These are phyloP conservation scores for Fusarium secorum DNA, from an alignment of 2,329 filamentous ascomycete genomes.

Conservation along the genomic window DNA sequence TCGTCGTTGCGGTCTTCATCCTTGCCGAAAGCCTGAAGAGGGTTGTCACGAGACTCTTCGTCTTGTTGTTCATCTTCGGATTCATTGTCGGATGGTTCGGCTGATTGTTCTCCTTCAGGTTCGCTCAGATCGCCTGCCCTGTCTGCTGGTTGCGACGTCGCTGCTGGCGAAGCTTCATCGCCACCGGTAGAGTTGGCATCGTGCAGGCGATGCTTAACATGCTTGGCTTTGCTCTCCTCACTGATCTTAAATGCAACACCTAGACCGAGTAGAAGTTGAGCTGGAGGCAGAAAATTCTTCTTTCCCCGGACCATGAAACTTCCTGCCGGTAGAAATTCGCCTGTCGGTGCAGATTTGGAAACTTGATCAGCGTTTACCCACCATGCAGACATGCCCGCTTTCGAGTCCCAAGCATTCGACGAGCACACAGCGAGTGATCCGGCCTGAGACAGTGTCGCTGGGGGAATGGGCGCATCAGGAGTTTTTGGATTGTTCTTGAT, in stretches of 20 bases:
- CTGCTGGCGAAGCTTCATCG: slow-evolving; percentile 12
- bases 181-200: slow-evolving; percentile 36
- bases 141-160: slow-evolving; percentile 40
- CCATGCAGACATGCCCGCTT: slow-evolving; percentile 94
- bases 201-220: slow-evolving; percentile 70
- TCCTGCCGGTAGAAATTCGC: slow-evolving; percentile 81
- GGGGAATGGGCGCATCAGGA: slow-evolving; percentile 86
- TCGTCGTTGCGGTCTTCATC: slow-evolving; percentile 40
- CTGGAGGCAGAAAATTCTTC: slow-evolving; percentile 91
- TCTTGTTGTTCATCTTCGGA: slow-evolving; percentile 46
- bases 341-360: slow-evolving; percentile 80
- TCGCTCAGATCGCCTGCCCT: slow-evolving; percentile 34
- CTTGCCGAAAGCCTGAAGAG: slow-evolving; percentile 46
- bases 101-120: slow-evolving; percentile 39
- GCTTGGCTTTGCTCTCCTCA: slow-evolving; percentile 82
- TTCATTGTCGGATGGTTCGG: slow-evolving; percentile 44
- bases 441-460: slow-evolving; percentile 89
- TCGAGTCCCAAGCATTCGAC: slow-evolving; percentile 93
- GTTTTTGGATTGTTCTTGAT: slow-evolving; percentile 86
- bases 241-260: slow-evolving; percentile 88
- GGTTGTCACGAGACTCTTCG: slow-evolving; percentile 47
- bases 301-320: slow-evolving; percentile 83
- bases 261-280: slow-evolving; percentile 86
- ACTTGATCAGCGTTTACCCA: slow-evolving; percentile 94
- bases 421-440: slow-evolving; percentile 85